A percentile compares a stretch with the other conserved stretches of the same genome.
Evolutionary conservation across 2,329 filamentous ascomycete genomes (phyloP).

Genomic region (Graphiopsis chlorocephala): DNA sequence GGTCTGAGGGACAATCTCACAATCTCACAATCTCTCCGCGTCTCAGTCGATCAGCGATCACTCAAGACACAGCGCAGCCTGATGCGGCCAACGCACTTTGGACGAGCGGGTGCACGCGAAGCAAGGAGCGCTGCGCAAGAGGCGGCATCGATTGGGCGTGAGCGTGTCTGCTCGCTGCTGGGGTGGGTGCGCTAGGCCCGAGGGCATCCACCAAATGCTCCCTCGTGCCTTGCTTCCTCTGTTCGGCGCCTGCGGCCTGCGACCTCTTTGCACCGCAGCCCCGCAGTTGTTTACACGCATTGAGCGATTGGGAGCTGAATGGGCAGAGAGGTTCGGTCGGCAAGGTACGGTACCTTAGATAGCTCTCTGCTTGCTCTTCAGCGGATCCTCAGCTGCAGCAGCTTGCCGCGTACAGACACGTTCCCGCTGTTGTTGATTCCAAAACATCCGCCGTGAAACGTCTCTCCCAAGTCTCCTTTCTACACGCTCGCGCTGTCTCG

Average conservation of each 20-base stretch:
- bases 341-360: neutral
- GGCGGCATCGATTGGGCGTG: neutral
- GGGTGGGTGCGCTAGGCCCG: neutral
- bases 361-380: neutral
- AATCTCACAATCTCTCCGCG: slow-evolving; percentile 7
- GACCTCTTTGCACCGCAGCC: neutral
- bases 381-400: neutral
- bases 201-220: neutral
- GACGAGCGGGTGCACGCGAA: neutral
- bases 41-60: neutral
- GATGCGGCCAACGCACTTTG: neutral
- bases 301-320: neutral
- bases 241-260: neutral
- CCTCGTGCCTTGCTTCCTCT: neutral
- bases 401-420: neutral
- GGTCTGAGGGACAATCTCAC: neutral
- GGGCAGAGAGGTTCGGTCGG: neutral
- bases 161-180: neutral
- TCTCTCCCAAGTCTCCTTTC: neutral
- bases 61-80: neutral
- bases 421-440: slow-evolving; percentile 1
- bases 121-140: neutral
- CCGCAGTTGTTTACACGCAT: neutral
- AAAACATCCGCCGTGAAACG: neutral
- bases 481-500: neutral